phyloP scores from a whole-genome alignment of 1,139 yeast species.

The Saccharomyces hybrid region DNA sequence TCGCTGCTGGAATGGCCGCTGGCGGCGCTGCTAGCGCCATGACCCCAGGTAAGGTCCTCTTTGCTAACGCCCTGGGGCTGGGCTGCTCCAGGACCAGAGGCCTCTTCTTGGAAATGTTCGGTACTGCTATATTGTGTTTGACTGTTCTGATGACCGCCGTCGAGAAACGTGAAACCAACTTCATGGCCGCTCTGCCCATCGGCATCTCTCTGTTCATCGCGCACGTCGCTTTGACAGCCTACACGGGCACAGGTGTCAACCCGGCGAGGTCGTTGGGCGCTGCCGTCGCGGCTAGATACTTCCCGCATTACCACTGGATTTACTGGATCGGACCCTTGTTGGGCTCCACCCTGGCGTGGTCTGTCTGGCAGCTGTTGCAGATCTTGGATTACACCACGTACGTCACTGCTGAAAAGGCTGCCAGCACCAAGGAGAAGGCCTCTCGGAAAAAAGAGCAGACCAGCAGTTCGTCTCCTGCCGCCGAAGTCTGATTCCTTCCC shows the following conservation, averaged over 20 bases:
- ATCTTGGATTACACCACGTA: slow-evolving; percentile 52
- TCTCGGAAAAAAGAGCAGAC: neutral
- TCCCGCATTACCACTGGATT: slow-evolving; percentile 86
- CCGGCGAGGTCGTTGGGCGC: slow-evolving; percentile 92
- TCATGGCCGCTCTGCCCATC: slow-evolving; percentile 75
- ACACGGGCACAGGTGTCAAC: slow-evolving; percentile 88
- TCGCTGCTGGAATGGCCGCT: too few species aligned
- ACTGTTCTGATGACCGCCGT: slow-evolving; percentile 81
- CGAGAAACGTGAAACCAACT: slow-evolving; percentile 70
- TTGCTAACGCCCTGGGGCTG: slow-evolving; percentile 67
- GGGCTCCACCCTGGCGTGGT: slow-evolving; percentile 62
- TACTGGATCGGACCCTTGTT: slow-evolving; percentile 84
- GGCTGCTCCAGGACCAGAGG: slow-evolving; percentile 72
- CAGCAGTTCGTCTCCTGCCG: neutral
- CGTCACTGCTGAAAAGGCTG: slow-evolving; percentile 15
- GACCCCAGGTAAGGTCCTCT: too few species aligned
- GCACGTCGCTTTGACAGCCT: slow-evolving; percentile 74
- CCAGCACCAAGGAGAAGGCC: neutral
- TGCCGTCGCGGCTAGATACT: slow-evolving; percentile 57
- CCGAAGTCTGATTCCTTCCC: neutral
- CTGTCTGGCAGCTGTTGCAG: slow-evolving; percentile 61
- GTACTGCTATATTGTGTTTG: slow-evolving; percentile 62
- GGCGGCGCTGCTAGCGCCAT: too few species aligned
- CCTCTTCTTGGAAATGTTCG: slow-evolving; percentile 75
- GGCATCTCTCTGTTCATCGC: slow-evolving; percentile 79